Conservation (phyloP, 2,329 filamentous ascomycete genomes). For the Colletotrichum incanum region DNA sequence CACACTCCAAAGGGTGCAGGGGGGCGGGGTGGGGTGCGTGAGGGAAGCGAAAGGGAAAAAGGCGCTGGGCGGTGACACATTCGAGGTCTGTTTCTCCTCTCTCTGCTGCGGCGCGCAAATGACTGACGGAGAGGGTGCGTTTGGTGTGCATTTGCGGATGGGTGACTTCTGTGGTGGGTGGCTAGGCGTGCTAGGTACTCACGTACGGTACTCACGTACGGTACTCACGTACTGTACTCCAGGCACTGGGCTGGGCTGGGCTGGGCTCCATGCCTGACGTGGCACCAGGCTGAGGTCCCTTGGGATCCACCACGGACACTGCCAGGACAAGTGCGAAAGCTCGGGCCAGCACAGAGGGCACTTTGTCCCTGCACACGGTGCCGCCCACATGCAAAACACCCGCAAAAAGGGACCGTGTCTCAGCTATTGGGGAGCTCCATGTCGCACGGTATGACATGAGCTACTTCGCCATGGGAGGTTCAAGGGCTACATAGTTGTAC, state of each 20-base stretch:
- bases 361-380: conserved; percentile 7
- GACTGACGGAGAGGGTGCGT: not conserved
- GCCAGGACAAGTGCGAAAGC: conserved; percentile 18
- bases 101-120: not conserved
- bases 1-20: not conserved
- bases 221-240: not conserved
- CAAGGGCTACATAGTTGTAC: not conserved
- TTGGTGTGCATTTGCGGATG: not conserved
- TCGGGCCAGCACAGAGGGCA: conserved; percentile 16
- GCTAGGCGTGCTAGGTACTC: not conserved
- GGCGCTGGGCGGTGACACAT: conserved; percentile 13
- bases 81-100: not conserved
- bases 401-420: not conserved
- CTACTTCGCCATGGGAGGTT: not conserved
- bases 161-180: not conserved
- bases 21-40: not conserved
- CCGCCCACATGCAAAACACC: not conserved
- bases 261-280: conserved; percentile 40
- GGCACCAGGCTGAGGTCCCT: conserved; percentile 43
- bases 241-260: not conserved
- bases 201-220: not conserved
- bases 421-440: not conserved
- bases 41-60: not conserved
- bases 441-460: conserved; percentile 12
- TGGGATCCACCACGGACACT: conserved; percentile 36